phyloP scores from a whole-genome alignment of 345 rosid genomes.

The Rhodomyrtus tomentosa region DNA sequence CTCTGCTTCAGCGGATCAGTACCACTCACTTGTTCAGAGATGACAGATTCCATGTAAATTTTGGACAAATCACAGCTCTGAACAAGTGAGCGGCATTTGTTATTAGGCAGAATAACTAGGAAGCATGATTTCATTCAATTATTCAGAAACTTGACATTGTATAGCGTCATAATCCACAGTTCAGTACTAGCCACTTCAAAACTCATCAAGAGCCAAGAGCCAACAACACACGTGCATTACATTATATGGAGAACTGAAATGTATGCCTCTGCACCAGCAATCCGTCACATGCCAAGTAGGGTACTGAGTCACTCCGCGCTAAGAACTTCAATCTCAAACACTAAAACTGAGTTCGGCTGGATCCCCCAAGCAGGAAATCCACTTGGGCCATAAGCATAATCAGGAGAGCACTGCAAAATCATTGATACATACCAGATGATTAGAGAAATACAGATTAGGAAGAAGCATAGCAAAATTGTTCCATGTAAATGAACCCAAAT shows the following conservation, averaged over 20 bases:
- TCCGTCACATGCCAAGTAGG: not conserved
- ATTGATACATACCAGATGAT: not conserved
- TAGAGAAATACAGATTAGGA: not conserved
- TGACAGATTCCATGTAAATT: not conserved
- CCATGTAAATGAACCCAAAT: not conserved
- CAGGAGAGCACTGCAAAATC: slow-evolving; percentile 74
- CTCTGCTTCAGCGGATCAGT: not conserved
- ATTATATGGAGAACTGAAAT: not conserved
- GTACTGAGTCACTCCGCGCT: slow-evolving; percentile 21
- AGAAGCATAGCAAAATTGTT: not conserved
- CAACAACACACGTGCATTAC: not conserved
- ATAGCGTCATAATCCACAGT: not conserved
- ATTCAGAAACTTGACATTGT: not conserved
- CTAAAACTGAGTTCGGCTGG: slow-evolving; percentile 71
- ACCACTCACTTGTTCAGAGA: not conserved
- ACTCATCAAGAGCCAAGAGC: not conserved
- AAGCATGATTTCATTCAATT: not conserved
- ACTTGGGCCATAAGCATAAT: slow-evolving; percentile 78
- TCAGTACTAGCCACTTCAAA: not conserved
- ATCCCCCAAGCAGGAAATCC: slow-evolving; percentile 91
- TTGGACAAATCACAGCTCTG: not conserved
- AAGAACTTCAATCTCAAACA: slow-evolving; percentile 84
- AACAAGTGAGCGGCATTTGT: not conserved
- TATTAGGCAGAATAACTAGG: not conserved
- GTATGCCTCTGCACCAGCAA: not conserved